Evolutionary conservation across 805 yeast genomes (phyloP).

Genomic region (Yarrowia porcina): DNA sequence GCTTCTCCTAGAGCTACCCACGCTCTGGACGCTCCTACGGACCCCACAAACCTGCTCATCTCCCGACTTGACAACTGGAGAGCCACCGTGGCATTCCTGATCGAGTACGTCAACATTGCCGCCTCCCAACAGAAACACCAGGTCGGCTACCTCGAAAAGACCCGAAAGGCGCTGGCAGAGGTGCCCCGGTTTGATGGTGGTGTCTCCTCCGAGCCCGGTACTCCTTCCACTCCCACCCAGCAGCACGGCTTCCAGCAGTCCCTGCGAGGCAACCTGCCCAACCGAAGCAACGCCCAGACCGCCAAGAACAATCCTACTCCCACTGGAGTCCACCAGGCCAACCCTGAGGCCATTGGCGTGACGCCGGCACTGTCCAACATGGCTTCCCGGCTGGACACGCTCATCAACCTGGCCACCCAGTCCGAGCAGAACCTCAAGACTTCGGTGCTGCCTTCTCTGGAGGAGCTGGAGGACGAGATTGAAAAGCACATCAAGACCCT

Average conservation of each 20-base stretch:
- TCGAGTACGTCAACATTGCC: conserved; percentile 37
- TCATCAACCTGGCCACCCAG: conserved; percentile 41
- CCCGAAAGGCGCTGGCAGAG: conserved; percentile 37
- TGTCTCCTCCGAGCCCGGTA: neutral
- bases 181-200: conserved; percentile 39
- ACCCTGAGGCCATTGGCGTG: conserved; percentile 33
- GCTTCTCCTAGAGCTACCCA: neutral
- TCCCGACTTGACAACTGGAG: conserved; percentile 43
- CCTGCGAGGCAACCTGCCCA: conserved; percentile 21
- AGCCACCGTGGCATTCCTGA: conserved; percentile 35
- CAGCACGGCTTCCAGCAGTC: conserved; percentile 26
- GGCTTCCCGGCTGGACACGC: conserved; percentile 37
- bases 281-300: conserved; percentile 27
- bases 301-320: conserved; percentile 21
- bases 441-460: conserved; percentile 46
- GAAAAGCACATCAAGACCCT: conserved; percentile 61
- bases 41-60: conserved; percentile 41
- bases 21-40: conserved; percentile 29
- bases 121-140: conserved; percentile 34
- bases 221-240: conserved; percentile 2
- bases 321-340: conserved; percentile 26
- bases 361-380: conserved; percentile 39
- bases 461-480: conserved; percentile 42
- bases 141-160: conserved; percentile 38
- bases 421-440: conserved; percentile 42